Conservation (phyloP, 345 rosid genomes). For the Streptanthus diversifolius region DNA sequence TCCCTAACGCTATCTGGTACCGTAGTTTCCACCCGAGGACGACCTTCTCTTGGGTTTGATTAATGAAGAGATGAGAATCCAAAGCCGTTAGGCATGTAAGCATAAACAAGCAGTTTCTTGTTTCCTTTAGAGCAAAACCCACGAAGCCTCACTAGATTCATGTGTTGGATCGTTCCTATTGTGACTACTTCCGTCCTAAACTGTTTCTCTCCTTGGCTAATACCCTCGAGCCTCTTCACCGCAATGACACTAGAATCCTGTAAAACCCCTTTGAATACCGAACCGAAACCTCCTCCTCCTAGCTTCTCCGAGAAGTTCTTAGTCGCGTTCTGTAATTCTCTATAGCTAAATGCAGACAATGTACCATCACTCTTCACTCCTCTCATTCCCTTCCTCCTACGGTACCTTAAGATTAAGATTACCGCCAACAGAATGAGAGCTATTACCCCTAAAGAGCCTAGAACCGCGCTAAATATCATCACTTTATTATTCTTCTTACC, state of each 20-base stretch:
- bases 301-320: slow-evolving; percentile 72
- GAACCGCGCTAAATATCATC: slow-evolving; percentile 39
- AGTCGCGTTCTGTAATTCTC: slow-evolving; percentile 61
- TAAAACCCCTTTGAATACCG: slow-evolving; percentile 73
- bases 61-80: slow-evolving; percentile 50
- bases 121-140: slow-evolving; percentile 80
- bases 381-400: slow-evolving; percentile 31
- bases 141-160: slow-evolving; percentile 74
- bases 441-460: slow-evolving; percentile 35
- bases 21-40: slow-evolving; percentile 59
- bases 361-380: slow-evolving; percentile 55
- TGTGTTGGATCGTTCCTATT: slow-evolving; percentile 73
- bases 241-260: slow-evolving; percentile 64
- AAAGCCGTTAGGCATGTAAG: slow-evolving; percentile 78
- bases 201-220: slow-evolving; percentile 87
- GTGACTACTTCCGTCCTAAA: slow-evolving; percentile 74
- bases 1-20: slow-evolving; percentile 65
- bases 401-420: slow-evolving; percentile 29
- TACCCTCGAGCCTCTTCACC: slow-evolving; percentile 74
- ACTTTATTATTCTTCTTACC: slow-evolving; percentile 33
- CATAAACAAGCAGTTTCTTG: slow-evolving; percentile 61
- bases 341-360: slow-evolving; percentile 57
- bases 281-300: slow-evolving; percentile 90
- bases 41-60: slow-evolving; percentile 20
- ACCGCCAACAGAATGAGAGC: slow-evolving; percentile 30